phyloP scores from a whole-genome alignment of 129 eudicot species.

The Flaveria brownii region DNA sequence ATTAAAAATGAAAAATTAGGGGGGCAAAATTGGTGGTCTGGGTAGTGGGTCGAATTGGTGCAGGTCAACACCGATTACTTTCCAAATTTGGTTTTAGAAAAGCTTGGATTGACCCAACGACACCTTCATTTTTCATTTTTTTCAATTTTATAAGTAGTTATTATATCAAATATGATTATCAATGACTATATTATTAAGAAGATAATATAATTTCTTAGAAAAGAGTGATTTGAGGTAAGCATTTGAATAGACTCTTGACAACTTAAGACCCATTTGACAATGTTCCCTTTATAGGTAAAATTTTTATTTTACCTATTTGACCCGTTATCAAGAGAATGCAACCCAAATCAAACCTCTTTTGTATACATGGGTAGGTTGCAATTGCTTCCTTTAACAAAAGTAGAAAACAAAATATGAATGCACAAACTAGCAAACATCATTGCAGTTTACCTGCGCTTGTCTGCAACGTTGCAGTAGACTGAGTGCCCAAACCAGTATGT shows the following conservation, averaged over 20 bases:
- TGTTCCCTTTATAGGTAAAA: not conserved
- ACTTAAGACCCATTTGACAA: not conserved
- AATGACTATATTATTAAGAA: not conserved
- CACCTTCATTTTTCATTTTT: not conserved
- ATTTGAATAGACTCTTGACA: not conserved
- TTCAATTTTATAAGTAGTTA: not conserved
- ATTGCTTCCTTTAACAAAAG: not conserved
- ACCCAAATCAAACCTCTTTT: not conserved
- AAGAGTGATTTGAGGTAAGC: not conserved
- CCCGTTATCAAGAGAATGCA: not conserved
- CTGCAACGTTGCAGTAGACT: slow-evolving; percentile 73
- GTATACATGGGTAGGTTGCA: not conserved
- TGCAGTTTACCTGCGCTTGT: slow-evolving; percentile 66
- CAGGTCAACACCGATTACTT: not conserved
- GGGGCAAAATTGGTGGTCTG: not conserved
- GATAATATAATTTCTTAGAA: not conserved
- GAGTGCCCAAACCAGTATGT: slow-evolving; percentile 79
- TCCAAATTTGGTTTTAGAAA: not conserved
- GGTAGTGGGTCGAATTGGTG: not conserved
- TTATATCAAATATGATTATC: not conserved
- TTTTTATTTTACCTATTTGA: not conserved
- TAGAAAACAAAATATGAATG: not conserved
- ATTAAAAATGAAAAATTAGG: not conserved
- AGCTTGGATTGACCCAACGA: not conserved
- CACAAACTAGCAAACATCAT: not conserved